Conservation (phyloP, 768 basidiomycete genomes). For the Xanthoconium stramineum region DNA sequence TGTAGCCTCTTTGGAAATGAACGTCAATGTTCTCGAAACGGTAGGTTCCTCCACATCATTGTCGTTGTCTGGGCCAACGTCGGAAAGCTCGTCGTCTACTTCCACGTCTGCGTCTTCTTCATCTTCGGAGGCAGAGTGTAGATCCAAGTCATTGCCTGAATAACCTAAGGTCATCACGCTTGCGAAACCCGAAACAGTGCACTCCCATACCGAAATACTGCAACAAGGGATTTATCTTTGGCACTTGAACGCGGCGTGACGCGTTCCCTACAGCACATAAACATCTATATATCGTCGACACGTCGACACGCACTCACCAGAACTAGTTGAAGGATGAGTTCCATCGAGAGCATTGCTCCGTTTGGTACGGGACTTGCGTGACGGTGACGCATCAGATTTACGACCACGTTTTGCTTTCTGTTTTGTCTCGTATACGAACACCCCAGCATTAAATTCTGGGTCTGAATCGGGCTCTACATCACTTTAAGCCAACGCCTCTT, state of each 20-base stretch:
- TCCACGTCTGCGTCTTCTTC: constrained; percentile 15
- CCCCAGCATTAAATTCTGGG: constrained; percentile 32
- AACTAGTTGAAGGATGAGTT: constrained; percentile 1
- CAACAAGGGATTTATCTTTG: constrained; percentile 40
- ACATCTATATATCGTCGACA: neutral
- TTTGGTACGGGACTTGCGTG: constrained; percentile 17
- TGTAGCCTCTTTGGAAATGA: constrained; percentile 7
- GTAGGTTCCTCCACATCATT: constrained; percentile 22
- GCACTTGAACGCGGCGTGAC: neutral
- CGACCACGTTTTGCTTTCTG: constrained; percentile 17
- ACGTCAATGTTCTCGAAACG: constrained; percentile 24
- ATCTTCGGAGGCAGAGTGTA: constrained; percentile 53
- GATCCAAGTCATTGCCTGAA: constrained; percentile 40
- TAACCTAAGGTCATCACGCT: neutral
- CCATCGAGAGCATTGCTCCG: constrained; percentile 6
- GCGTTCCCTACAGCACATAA: neutral
- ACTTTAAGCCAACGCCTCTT: neutral
- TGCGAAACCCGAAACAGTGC: neutral
- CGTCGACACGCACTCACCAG: constrained; percentile 8
- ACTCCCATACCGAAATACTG: constrained; percentile 46
- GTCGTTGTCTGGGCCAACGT: constrained; percentile 20
- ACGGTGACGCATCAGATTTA: constrained; percentile 12
- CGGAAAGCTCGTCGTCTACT: constrained; percentile 19
- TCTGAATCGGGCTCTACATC: constrained; percentile 31
- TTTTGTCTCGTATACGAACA: constrained; percentile 30